Evolutionary conservation across 2,329 filamentous ascomycete genomes (phyloP), one percentile per base, ranked within the genome.

Genomic region (Sporothrix phasma): DNA sequence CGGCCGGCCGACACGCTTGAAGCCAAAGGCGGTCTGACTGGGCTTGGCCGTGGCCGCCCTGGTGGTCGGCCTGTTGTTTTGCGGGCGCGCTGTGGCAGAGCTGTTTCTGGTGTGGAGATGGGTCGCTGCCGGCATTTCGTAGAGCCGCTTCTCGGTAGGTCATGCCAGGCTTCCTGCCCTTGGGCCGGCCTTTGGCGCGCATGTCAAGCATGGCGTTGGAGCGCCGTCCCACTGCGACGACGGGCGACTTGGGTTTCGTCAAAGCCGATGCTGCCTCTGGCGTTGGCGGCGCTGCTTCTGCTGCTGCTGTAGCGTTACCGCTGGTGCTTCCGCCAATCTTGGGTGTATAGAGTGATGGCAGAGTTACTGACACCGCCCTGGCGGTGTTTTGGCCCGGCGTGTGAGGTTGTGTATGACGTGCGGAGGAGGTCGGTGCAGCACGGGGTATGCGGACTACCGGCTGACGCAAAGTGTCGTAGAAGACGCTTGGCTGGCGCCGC

Each of bases 161-260:
- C 68, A 71, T 73, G 47, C 73, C 74, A 1, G 71, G 70, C 59
- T 72, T 76, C 75, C 75, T 81, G 26, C 80, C 80, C 61, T 79
- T 79, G 4, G 82, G 81, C 5, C 81, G 75, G 7, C 81, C 73
- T 63, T 76, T 75, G 34, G 45, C 24, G 24, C 39, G 56, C 17
- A 59, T 22, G 13, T 3, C 17, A 6, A 13, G 39, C 10, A 17
- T 31, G 13, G 29, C 29, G 3, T 49, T 46, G 15, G 61, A 51
- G 43, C 61, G 64, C 29, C 61, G 56, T 13, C 64, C 66, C 11
- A 65, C 47, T 7, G 61, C 63, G 3, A 49, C 64, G 8, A 63
- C 46, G 2, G 64, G 59, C 31, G 62, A 45, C 5, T 19, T n/a
- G 2, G 26, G 39, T 37, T 43, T n/a, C 10, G 46, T n/a, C n/a